phyloP scores from a whole-genome alignment of 2,329 filamentous ascomycete species.

The Trichoderma sp. region DNA sequence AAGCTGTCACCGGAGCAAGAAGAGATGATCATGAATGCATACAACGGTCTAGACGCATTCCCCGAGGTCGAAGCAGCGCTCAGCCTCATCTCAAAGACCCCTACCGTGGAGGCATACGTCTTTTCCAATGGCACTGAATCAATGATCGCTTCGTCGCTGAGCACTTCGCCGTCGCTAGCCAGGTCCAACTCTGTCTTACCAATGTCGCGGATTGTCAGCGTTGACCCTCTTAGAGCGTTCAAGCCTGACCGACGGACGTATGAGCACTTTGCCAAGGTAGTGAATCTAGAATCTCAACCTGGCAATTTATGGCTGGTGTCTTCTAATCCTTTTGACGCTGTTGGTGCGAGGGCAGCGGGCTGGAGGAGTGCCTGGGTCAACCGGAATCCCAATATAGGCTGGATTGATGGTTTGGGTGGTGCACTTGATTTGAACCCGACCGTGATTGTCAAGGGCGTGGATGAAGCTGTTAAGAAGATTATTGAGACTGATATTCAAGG shows the following conservation, averaged over 20 bases:
- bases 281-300: constrained; percentile 45
- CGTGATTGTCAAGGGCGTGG: constrained; percentile 52
- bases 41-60: constrained; percentile 63
- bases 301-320: constrained; percentile 65
- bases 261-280: constrained; percentile 51
- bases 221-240: constrained; percentile 58
- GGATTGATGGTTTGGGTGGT: constrained; percentile 61
- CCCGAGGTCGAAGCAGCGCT: constrained; percentile 59
- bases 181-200: constrained; percentile 45
- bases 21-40: constrained; percentile 57
- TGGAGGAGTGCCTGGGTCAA: constrained; percentile 68
- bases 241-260: constrained; percentile 66
- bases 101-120: constrained; percentile 52
- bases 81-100: constrained; percentile 40
- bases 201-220: constrained; percentile 50
- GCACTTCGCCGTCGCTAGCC: constrained; percentile 53
- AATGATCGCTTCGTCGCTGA: constrained; percentile 62
- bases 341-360: constrained; percentile 60
- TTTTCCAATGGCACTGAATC: constrained; percentile 67
- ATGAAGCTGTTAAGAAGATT: constrained; percentile 50
- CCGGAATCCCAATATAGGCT: constrained; percentile 53
- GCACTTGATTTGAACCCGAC: constrained; percentile 47
- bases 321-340: constrained; percentile 70
- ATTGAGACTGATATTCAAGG: not conserved
- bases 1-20: constrained; percentile 44